Base-by-base conservation (phyloP, 2,329 filamentous ascomycete genomes). In the Intubia oerlemansii region DNA sequence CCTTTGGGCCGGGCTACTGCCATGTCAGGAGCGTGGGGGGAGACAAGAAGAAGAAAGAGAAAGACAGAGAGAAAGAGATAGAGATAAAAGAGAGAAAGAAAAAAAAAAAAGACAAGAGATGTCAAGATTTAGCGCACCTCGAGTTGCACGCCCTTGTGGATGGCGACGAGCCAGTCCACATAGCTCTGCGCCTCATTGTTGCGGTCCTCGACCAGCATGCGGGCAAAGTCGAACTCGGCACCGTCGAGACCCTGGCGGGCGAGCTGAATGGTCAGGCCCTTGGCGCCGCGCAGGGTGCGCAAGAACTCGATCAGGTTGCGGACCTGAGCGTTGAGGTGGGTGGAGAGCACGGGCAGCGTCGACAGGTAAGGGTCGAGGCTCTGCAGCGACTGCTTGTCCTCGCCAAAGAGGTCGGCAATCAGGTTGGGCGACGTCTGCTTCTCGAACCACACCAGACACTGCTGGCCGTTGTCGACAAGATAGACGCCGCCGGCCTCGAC, bases 111-210 rank as follows among this genome's bases (percentile, higher is more conserved):
- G 13, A 24, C 7, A 25, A 11, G 16, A 17, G 19, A 17, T 10
- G 10, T 17, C 4, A 10, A n/a, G n/a, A n/a, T n/a, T n/a, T n/a
- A n/a, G 20, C 19, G 15, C 49, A 75, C 69, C 64, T 98, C 88
- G 38, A 92, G 59, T 47, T 92, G 84, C 38, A 98, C 88, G 40
- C 78, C 73, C 42, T 85, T 75, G 52, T 98, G 88, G 36, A 95
- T 64, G 50, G 92, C 79, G 33, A 98, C 88, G 43, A 98, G 59
- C 88, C 88, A 98, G 53, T 98, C 88, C 19, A 95, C 88, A 51
- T 95, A 98, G 46, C 79, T 91, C 53, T 91, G 84, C 20, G 88
- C 88, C 54, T 98, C 88, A 40, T 92, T 92, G 49, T 95, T 95
- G 38, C 88, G 67, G 46, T 98, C 88, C 52, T 98, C 88, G 18